Evolutionary conservation across 2,329 filamentous ascomycete genomes (phyloP), one percentile per base, ranked within the genome.

Genomic region (Neocucurbitaria cava): DNA sequence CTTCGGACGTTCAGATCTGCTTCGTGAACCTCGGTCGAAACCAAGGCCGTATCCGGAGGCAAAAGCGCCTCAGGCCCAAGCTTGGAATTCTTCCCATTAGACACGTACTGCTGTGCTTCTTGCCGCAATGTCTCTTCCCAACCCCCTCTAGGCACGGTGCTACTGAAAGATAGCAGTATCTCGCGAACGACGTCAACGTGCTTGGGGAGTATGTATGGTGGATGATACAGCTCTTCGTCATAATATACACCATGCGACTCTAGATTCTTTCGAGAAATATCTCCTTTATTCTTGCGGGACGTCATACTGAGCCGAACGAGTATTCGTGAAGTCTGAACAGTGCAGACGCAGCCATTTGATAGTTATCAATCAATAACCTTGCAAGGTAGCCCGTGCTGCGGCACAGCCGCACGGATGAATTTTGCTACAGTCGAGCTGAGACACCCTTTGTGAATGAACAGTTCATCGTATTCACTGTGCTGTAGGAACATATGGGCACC

Each of bases 141-240:
- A 10, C 28, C 35, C n/a, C n/a, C 40, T 11, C 40, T 8, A 18
- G 47, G 52, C 31, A 55, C 15, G 24, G 26, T 50, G 20, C 38
- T 24, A 17, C 42, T 35, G 20, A 55, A 46, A 2, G 23, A 20
- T 38, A 55, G 47, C 24, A 55, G 43, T 23, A n/a, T 21, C 15
- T 55, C 52, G n/a, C 52, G 46, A 18, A 55, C 52, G 44, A 36
- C 47, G 11, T 55, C 42, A 18, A 55, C 47, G 17, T 51, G 42
- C 5, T 51, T 28, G 4, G 47, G 52, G 13, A 55, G 28, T 13
- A 13, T 4, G 1, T 15, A 2, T 15, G 13, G 15, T 3, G 6
- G 17, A 2, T 39, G 18, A 33, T 53, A 47, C 17, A 49, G 44
- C 11, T 53, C 26, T 31, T 23, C 20, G 13, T 53, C 39, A 20